Base-by-base conservation (phyloP, 2,329 filamentous ascomycete genomes). In the Pyricularia pennisetigena region DNA sequence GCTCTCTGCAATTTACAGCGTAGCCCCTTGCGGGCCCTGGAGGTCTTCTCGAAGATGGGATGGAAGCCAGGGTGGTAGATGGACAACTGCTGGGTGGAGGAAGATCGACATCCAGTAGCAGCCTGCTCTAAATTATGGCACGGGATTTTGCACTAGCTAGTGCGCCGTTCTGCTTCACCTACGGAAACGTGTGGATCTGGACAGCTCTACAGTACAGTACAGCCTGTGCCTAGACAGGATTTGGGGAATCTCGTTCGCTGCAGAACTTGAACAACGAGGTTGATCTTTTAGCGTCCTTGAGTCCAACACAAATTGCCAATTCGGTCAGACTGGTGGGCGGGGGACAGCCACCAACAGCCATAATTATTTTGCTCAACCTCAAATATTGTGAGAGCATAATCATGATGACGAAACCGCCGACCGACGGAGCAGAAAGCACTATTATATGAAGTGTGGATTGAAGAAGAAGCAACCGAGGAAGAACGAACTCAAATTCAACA, bases 41-140 rank as follows among this genome's bases (percentile, higher is more conserved):
- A 16, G 20, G 41, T 49, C 26, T 65, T 65, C 63, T 65, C 20
- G 63, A 65, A 65, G 63, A 28, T 65, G 63, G 32, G 63, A 65
- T 65, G 63, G 63, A 65, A 65, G 59, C 59, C 59, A 63, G 41
- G 41, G 41, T 49, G 41, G 16, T 49, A 49, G 41, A 49, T n/a
- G 41, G 41, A n/a, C 20, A 49, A 49, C 14, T 49, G 41, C 41
- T 49, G 20, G 32, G 41, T 49, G 20, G 41, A 49, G 41, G 41
- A 49, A 20, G 41, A 49, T 49, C 41, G n/a, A 49, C 41, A n/a
- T 49, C 3, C 32, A 14, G 14, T 12, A 35, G 32, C 14, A 49
- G n/a, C 14, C 41, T 49, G 41, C 6, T 49, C 41, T 8, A 49
- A 49, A 49, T 49, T 49, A 49, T 49, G 41, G 41, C 41, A 49